Conservation (phyloP, 2,329 filamentous ascomycete species). For the Aspergillus sp. region DNA sequence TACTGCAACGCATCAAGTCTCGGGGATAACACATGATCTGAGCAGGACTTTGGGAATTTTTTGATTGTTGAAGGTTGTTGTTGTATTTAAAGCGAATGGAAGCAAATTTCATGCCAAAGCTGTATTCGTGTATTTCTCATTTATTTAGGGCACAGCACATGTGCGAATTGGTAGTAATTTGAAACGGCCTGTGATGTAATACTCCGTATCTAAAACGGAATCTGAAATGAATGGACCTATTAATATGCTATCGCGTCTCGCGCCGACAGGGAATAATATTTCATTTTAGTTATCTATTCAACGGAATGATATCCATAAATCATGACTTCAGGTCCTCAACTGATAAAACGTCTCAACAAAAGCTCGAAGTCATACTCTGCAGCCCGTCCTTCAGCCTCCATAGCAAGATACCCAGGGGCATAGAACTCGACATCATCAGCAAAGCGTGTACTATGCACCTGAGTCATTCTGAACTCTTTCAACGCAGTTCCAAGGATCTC, state of each 20-base stretch:
- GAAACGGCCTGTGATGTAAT: no score
- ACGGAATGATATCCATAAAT: neutral
- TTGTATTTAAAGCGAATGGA: no score
- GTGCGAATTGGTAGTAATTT: no score
- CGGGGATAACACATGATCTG: no score
- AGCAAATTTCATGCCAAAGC: no score
- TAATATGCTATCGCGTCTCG: neutral
- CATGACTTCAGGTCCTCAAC: neutral
- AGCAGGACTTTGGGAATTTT: no score
- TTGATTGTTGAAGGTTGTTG: no score
- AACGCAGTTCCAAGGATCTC: neutral
- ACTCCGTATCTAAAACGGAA: no score
- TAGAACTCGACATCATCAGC: slow-evolving; percentile 1
- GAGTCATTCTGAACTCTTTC: neutral
- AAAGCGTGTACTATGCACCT: neutral
- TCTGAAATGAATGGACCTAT: no score
- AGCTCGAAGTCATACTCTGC: slow-evolving; percentile 8
- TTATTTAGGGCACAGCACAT: no score
- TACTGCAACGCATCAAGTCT: no score
- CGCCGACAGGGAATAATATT: neutral
- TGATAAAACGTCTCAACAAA: neutral
- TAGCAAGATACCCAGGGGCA: slow-evolving; percentile 2
- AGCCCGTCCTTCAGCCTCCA: slow-evolving; percentile 1
- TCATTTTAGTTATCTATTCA: neutral
- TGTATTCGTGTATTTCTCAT: no score